These are phyloP conservation scores for Citropsis articulata DNA, from an alignment of 345 rosid genomes.

Conservation along the genomic window DNA sequence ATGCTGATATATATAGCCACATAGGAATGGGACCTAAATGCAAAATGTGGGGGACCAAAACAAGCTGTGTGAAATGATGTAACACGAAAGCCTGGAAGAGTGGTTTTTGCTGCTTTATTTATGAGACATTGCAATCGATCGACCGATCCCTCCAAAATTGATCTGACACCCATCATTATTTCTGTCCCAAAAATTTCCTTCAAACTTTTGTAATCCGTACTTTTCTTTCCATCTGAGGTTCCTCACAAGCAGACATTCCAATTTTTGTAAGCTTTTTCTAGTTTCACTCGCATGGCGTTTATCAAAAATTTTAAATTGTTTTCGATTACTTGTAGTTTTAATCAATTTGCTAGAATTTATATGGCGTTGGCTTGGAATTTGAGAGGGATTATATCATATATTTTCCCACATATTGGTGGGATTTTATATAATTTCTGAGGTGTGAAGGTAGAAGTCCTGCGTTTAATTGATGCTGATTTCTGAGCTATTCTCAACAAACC, in stretches of 20 bases:
- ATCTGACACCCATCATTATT: neutral
- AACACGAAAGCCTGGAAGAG: slow-evolving; percentile 5
- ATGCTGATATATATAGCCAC: too few relatives aligned
- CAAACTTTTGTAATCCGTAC: neutral
- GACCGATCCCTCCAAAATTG: neutral
- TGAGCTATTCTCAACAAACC: too few relatives aligned
- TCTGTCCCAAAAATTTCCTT: neutral
- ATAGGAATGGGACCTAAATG: slow-evolving; percentile 4
- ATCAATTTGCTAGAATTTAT: neutral
- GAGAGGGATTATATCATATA: neutral
- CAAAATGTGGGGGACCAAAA: neutral
- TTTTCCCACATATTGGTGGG: too few relatives aligned
- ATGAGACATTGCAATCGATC: neutral
- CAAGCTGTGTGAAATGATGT: neutral
- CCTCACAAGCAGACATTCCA: slow-evolving; percentile 11
- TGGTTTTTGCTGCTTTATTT: neutral
- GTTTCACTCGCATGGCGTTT: slow-evolving; percentile 1
- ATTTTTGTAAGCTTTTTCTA: neutral
- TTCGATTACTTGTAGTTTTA: neutral
- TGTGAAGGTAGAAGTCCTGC: too few relatives aligned
- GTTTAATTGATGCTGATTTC: too few relatives aligned
- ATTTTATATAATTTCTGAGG: too few relatives aligned
- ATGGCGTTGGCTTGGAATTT: neutral
- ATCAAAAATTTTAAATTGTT: neutral
- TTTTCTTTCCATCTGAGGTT: neutral